A percentile compares a stretch with the other conserved stretches of the same genome.
Conservation (phyloP, 225 moss, liverwort and hornwort species). For the Physcomitrellopsis africana region DNA sequence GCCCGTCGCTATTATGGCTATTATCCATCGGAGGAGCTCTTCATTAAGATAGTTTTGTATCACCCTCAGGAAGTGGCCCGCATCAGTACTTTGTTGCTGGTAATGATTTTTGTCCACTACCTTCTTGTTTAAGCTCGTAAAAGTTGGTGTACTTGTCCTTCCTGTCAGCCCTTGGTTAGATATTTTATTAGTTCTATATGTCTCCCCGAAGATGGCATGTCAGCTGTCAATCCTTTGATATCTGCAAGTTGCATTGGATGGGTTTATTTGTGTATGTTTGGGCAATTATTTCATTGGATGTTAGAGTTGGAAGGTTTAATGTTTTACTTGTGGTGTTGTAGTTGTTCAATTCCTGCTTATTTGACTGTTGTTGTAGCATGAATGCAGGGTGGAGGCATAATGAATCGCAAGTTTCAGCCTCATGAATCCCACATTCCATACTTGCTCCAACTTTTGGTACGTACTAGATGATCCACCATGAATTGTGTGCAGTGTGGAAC, state of each 20-base stretch:
- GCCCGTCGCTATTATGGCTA: conserved; percentile 87
- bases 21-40: conserved; percentile 85
- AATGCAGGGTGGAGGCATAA: conserved; percentile 89
- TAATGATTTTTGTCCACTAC: conserved; percentile 43
- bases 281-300: neutral
- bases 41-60: conserved; percentile 95
- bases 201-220: neutral
- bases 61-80: conserved; percentile 94
- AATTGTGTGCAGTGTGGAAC: conserved; percentile 7
- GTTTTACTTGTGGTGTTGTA: conserved; percentile 5
- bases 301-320: conserved; percentile 3
- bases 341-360: conserved; percentile 20
- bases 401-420: conserved; percentile 97
- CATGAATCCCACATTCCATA: conserved; percentile 94
- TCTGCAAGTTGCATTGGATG: neutral
- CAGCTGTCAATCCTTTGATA: neutral
- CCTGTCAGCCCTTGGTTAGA: neutral
- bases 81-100: conserved; percentile 77
- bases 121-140: neutral
- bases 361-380: conserved; percentile 33
- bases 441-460: conserved; percentile 93
- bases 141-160: neutral
- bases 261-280: conserved; percentile 5
- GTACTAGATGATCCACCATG: conserved; percentile 16
- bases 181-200: neutral